Conservation (phyloP, 1,139 yeast species). For the Debaryomyces psychrophilus region DNA sequence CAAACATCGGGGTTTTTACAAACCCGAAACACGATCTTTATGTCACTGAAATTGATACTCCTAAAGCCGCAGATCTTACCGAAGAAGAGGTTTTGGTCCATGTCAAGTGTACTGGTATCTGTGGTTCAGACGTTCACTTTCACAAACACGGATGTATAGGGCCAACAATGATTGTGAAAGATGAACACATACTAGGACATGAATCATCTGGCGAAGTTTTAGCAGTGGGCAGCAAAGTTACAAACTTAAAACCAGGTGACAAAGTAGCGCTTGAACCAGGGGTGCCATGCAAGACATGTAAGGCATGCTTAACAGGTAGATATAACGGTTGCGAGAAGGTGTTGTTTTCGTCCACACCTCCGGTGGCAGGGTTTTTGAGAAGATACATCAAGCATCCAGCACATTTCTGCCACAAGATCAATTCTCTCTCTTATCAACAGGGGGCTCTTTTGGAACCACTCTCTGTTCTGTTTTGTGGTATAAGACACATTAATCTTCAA, state of each 20-base stretch:
- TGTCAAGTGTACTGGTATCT: conserved; percentile 41
- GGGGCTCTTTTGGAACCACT: conserved; percentile 33
- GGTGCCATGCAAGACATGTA: conserved; percentile 32
- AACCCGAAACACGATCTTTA: conserved; percentile 16
- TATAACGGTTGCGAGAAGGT: conserved; percentile 29
- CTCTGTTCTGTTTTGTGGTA: conserved; percentile 30
- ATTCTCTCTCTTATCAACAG: conserved; percentile 26
- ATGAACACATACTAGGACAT: conserved; percentile 29
- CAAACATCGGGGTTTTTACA: conserved; percentile 16
- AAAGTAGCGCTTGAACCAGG: conserved; percentile 33
- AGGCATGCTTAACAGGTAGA: conserved; percentile 29
- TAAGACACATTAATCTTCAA: conserved; percentile 23
- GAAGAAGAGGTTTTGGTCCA: conserved; percentile 31
- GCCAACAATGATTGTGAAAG: conserved; percentile 20
- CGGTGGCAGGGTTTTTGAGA: conserved; percentile 31
- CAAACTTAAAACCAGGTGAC: conserved; percentile 26
- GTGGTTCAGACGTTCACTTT: conserved; percentile 35
- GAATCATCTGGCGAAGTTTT: conserved; percentile 30
- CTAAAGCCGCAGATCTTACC: conserved; percentile 11
- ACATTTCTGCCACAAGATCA: conserved; percentile 25
- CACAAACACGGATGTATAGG: conserved; percentile 31
- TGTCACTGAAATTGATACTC: conserved; percentile 11
- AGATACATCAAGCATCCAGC: conserved; percentile 24
- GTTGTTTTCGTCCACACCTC: conserved; percentile 27
- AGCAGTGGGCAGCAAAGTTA: conserved; percentile 26